A percentile compares a stretch with the other conserved stretches of the same genome.
These are phyloP conservation scores for Trichoderma aggressivum DNA, from an alignment of 2,329 filamentous ascomycete species.

Conservation along the genomic window DNA sequence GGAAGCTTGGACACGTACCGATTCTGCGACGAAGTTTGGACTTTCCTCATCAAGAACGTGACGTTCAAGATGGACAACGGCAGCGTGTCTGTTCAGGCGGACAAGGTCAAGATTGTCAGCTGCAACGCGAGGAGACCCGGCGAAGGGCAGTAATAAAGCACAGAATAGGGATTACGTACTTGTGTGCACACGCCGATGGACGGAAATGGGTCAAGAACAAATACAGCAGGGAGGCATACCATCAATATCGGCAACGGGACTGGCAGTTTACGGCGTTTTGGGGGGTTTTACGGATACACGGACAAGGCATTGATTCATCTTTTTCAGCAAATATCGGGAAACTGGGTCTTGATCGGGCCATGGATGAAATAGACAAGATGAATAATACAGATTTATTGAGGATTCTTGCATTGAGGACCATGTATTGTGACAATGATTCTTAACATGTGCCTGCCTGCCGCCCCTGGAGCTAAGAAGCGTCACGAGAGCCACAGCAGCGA, in stretches of 20 bases:
- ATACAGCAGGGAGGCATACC: not conserved
- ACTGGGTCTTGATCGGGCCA: not conserved
- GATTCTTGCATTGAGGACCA: not conserved
- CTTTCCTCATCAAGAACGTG: slow-evolving; percentile 97
- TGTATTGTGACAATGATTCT: not conserved
- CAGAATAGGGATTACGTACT: not conserved
- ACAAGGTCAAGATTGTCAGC: slow-evolving; percentile 97
- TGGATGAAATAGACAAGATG: not conserved
- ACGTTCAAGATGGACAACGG: slow-evolving; percentile 95
- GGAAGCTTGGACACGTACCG: slow-evolving; percentile 97
- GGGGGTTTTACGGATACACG: slow-evolving; percentile 2
- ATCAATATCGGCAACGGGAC: not conserved
- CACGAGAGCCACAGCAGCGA: not conserved
- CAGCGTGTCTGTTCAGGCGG: slow-evolving; percentile 69
- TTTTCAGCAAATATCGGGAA: not conserved
- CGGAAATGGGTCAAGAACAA: not conserved
- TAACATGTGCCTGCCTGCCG: not conserved
- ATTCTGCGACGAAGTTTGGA: slow-evolving; percentile 99
- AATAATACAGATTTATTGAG: not conserved
- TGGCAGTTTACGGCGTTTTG: slow-evolving; percentile 20
- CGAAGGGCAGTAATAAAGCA: slow-evolving; percentile 30
- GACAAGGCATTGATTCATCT: not conserved
- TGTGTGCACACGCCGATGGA: not conserved
- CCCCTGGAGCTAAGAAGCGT: not conserved
- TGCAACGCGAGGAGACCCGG: slow-evolving; percentile 79